Percentiles rank a stretch among this genome's conserved stretches.
Evolutionary conservation across 345 rosid species (phyloP).

Genomic region (Firmiana major): DNA sequence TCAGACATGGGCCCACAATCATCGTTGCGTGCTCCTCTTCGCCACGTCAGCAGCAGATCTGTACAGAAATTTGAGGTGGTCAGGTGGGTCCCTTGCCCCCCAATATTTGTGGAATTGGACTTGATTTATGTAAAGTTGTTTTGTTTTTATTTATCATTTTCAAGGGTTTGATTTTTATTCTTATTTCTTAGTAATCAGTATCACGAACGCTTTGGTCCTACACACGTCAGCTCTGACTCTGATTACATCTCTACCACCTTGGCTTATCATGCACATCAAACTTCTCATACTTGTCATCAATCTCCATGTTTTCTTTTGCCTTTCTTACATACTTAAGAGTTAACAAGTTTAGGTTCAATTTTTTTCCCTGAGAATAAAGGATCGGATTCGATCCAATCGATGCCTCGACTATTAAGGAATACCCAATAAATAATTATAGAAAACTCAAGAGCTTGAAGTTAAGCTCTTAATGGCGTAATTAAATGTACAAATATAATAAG

Average conservation of each 20-base stretch:
- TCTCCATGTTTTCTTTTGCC: too few relatives aligned
- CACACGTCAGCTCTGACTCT: constrained; percentile 5
- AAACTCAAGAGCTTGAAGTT: too few relatives aligned
- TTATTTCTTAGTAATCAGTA: too few relatives aligned
- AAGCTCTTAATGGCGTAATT: too few relatives aligned
- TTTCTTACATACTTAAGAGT: too few relatives aligned
- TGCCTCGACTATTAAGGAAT: too few relatives aligned
- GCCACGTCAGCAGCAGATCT: constrained; percentile 15
- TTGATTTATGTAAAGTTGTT: neutral
- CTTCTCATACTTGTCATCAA: neutral
- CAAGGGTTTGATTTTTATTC: neutral
- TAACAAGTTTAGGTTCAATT: too few relatives aligned
- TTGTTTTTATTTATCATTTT: neutral
- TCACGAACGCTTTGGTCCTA: too few relatives aligned
- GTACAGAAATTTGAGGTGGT: neutral
- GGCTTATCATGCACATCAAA: neutral
- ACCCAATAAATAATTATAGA: too few relatives aligned
- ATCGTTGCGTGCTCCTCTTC: constrained; percentile 14
- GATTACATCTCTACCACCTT: neutral
- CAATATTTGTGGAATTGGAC: neutral
- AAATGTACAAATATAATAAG: too few relatives aligned
- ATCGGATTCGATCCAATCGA: too few relatives aligned
- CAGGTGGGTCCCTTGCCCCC: neutral
- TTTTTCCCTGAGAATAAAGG: too few relatives aligned
- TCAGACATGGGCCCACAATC: neutral